Conservation (phyloP, 2,329 filamentous ascomycete species). For the Hypoxylon sp. region DNA sequence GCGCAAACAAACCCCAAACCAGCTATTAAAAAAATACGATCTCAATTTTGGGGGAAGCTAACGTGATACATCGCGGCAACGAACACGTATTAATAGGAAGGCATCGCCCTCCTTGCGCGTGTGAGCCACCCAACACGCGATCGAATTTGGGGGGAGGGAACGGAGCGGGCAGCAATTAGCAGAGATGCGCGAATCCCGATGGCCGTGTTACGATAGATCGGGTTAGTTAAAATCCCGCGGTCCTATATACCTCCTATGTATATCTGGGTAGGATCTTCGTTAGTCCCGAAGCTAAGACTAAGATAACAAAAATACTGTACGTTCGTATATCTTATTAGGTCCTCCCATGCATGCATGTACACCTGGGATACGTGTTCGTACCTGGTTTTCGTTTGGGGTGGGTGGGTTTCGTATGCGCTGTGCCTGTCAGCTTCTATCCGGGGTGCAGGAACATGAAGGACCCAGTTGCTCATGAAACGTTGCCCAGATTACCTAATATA, state of each 20-base stretch:
- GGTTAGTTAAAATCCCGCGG: not conserved
- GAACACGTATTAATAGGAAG: conserved; percentile 1
- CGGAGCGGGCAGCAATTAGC: no score
- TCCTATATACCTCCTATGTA: no score
- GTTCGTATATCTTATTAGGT: conserved; percentile 21
- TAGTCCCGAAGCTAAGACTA: not conserved
- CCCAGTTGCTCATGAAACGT: conserved; percentile 21
- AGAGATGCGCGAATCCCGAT: not conserved
- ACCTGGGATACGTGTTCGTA: conserved; percentile 15
- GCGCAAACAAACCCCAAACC: not conserved
- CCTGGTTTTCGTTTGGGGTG: conserved; percentile 18
- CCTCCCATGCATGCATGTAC: conserved; percentile 6
- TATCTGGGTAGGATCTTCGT: not conserved
- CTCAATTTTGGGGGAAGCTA: not conserved
- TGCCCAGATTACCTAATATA: conserved; percentile 25
- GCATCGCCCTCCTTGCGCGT: not conserved
- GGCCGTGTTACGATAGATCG: not conserved
- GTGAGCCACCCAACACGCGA: conserved; percentile 9
- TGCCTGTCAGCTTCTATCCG: conserved; percentile 25
- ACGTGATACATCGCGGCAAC: not conserved
- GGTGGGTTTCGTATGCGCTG: conserved; percentile 18
- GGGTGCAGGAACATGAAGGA: conserved; percentile 31
- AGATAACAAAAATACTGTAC: not conserved
- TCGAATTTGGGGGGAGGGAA: not conserved
- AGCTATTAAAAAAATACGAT: not conserved